Conservation (phyloP, 148 eudicot genomes). For the Rhododendron simsii region DNA sequence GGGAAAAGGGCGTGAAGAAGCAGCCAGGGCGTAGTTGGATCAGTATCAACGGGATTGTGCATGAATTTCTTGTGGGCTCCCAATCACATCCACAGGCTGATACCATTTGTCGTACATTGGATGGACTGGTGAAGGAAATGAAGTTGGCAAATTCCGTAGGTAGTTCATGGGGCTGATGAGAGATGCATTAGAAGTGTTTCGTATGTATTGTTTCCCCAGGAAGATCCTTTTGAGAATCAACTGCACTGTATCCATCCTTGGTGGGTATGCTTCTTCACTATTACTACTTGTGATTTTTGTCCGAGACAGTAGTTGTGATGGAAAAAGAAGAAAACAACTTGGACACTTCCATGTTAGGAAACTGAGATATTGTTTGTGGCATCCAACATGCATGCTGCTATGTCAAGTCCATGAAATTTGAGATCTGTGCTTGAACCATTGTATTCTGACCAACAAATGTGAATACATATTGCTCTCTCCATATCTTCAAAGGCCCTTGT, state of each 20-base stretch:
- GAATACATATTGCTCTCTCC: background rate
- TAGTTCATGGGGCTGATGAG: background rate
- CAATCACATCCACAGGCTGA: constrained; percentile 36
- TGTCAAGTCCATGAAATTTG: background rate
- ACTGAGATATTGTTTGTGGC: background rate
- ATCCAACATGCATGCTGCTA: background rate
- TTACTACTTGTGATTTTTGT: background rate
- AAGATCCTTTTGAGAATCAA: background rate
- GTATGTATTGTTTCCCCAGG: background rate
- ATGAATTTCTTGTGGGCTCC: constrained; percentile 63
- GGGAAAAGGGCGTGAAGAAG: constrained; percentile 58
- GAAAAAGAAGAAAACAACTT: background rate
- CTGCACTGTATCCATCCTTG: background rate
- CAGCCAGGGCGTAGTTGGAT: constrained; percentile 75
- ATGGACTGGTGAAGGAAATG: constrained; percentile 55
- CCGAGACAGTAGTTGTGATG: background rate
- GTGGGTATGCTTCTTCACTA: background rate
- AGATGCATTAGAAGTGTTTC: background rate
- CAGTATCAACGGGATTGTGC: constrained; percentile 46
- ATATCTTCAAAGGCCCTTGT: background rate
- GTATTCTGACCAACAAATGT: background rate
- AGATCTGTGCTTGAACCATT: background rate
- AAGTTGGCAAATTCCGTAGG: constrained; percentile 21
- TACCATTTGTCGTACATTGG: constrained; percentile 30
- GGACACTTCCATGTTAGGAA: background rate